Conservation (phyloP, 2,329 filamentous ascomycete species). For the Pleurostoma richardsiae region DNA sequence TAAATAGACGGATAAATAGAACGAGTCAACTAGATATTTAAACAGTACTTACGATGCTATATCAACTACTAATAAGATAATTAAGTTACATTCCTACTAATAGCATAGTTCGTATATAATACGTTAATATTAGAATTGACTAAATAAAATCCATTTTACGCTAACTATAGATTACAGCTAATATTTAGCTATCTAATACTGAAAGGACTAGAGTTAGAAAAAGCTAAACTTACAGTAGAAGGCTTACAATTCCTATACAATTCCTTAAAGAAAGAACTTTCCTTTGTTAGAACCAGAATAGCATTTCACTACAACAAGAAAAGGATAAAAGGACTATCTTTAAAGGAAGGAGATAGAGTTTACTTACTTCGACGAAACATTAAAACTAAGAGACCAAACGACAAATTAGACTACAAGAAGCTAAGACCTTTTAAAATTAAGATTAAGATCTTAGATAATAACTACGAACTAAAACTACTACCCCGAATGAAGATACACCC, state of each 20-base stretch:
- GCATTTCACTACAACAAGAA: not conserved
- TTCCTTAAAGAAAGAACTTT: slow-evolving; percentile 2
- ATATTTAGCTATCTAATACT: not conserved
- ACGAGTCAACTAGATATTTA: not conserved
- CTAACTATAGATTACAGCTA: not conserved
- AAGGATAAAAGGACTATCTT: not conserved
- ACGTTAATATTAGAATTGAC: not conserved
- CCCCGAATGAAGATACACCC: slow-evolving; percentile 5
- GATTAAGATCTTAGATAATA: slow-evolving; percentile 9
- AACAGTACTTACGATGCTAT: too few species aligned
- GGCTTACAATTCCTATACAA: slow-evolving; percentile 3
- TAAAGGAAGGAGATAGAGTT: not conserved
- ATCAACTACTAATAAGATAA: not conserved
- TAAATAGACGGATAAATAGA: not conserved
- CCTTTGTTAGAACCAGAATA: not conserved
- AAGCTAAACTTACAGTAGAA: slow-evolving; percentile 2
- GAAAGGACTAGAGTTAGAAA: slow-evolving; percentile 1
- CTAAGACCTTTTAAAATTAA: slow-evolving; percentile 11
- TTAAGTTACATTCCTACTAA: not conserved
- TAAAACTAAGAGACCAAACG: slow-evolving; percentile 7
- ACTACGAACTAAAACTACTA: slow-evolving; percentile 11
- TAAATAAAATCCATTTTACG: not conserved
- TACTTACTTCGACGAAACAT: slow-evolving; percentile 20
- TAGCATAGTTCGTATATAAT: not conserved
- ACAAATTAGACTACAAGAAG: slow-evolving; percentile 14